These are phyloP conservation scores for Musa troglodytarum DNA, from an alignment of 176 grass and related monocot species.

Conservation along the genomic window DNA sequence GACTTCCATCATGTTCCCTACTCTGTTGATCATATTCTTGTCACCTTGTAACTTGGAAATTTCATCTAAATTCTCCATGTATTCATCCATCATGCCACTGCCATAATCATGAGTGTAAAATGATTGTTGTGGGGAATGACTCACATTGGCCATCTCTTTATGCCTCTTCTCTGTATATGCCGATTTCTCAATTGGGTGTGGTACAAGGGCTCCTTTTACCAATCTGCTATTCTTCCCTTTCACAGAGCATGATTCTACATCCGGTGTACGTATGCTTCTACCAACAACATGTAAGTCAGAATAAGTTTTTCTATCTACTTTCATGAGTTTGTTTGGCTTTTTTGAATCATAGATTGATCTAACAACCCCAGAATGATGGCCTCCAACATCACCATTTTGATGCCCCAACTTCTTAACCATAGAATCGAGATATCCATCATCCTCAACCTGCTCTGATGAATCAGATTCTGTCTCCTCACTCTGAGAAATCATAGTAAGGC, in stretches of 20 bases:
- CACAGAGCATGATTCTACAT: slow-evolving; percentile 36
- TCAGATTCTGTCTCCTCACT: slow-evolving; percentile 85
- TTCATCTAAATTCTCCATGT: slow-evolving; percentile 26
- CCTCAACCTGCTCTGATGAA: slow-evolving; percentile 59
- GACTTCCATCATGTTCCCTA: slow-evolving; percentile 31
- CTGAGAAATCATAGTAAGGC: slow-evolving; percentile 33
- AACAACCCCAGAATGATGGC: slow-evolving; percentile 18
- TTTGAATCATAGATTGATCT: slow-evolving; percentile 35
- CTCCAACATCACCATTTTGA: slow-evolving; percentile 23
- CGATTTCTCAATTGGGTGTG: slow-evolving; percentile 40
- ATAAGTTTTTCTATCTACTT: slow-evolving; percentile 29
- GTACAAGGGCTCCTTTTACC: slow-evolving; percentile 21
- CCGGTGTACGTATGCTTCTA: slow-evolving; percentile 23
- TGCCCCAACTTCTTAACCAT: slow-evolving; percentile 16
- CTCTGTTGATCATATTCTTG: slow-evolving; percentile 29
- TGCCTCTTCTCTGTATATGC: slow-evolving; percentile 45
- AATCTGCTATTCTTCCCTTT: slow-evolving; percentile 53
- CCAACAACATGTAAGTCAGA: slow-evolving; percentile 20
- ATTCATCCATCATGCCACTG: slow-evolving; percentile 31
- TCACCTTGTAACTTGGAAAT: slow-evolving; percentile 21
- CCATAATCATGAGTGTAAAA: slow-evolving; percentile 24
- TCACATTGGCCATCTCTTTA: slow-evolving; percentile 40
- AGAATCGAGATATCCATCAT: slow-evolving; percentile 19
- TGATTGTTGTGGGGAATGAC: slow-evolving; percentile 11
- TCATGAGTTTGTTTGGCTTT: slow-evolving; percentile 32